Percentiles rank a stretch among this genome's conserved stretches.
Conservation (phyloP, 2,329 filamentous ascomycete species). For the Xylaria sp. region DNA sequence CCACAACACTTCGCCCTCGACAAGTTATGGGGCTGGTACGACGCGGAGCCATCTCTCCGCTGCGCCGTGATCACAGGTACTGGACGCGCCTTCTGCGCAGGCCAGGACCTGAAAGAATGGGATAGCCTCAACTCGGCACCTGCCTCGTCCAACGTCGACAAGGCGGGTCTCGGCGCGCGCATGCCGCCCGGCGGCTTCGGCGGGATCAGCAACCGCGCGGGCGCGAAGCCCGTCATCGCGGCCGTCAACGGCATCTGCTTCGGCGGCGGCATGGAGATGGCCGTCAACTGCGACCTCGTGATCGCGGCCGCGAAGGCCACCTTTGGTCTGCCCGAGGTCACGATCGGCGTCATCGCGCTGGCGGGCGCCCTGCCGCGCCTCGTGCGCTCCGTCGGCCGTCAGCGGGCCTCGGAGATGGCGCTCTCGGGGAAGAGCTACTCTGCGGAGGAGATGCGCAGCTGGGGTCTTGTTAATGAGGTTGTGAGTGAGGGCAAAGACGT, state of each 20-base stretch:
- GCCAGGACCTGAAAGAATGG: slow-evolving; percentile 76
- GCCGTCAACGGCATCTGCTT: slow-evolving; percentile 80
- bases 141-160: neutral
- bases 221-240: slow-evolving; percentile 79
- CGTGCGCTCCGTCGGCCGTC: slow-evolving; percentile 71
- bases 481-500: slow-evolving; percentile 58
- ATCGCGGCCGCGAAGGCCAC: slow-evolving; percentile 66
- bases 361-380: slow-evolving; percentile 77
- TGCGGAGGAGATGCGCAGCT: slow-evolving; percentile 68
- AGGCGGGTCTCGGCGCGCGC: slow-evolving; percentile 7
- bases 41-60: slow-evolving; percentile 67
- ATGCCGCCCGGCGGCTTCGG: slow-evolving; percentile 67
- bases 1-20: slow-evolving; percentile 61
- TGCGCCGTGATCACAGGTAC: slow-evolving; percentile 72
- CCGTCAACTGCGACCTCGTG: slow-evolving; percentile 77
- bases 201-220: slow-evolving; percentile 71
- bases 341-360: slow-evolving; percentile 74
- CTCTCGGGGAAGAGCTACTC: slow-evolving; percentile 69
- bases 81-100: slow-evolving; percentile 73
- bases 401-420: slow-evolving; percentile 76
- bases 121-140: slow-evolving; percentile 45
- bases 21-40: slow-evolving; percentile 67
- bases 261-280: slow-evolving; percentile 82
- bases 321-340: slow-evolving; percentile 78
- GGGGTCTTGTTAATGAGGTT: slow-evolving; percentile 77